A percentile compares a stretch with the other conserved stretches of the same genome.
phyloP scores from a whole-genome alignment of 441 rosid genomes.

The Kokia cookei region DNA sequence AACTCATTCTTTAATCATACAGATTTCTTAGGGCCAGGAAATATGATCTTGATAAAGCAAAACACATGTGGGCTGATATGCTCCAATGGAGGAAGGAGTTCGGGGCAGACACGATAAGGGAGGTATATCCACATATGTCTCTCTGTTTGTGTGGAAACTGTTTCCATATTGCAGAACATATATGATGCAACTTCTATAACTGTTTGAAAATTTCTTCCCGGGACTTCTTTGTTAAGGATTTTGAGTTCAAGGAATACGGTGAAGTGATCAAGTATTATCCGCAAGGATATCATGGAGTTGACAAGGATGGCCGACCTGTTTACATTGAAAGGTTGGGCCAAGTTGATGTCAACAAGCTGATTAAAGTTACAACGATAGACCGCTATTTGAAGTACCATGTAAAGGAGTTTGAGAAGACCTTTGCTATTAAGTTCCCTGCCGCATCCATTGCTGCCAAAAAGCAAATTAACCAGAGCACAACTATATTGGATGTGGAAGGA shows the following conservation, averaged over 20 bases:
- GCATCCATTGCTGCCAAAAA: slow-evolving; percentile 74
- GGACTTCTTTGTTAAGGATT: slow-evolving; percentile 30
- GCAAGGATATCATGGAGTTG: slow-evolving; percentile 91
- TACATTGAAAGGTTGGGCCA: slow-evolving; percentile 85
- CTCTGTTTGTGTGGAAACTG: too few relatives aligned
- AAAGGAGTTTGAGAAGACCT: slow-evolving; percentile 70
- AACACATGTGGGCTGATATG: slow-evolving; percentile 76
- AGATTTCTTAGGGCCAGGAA: slow-evolving; percentile 68
- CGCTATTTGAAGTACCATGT: slow-evolving; percentile 58
- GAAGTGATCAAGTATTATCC: slow-evolving; percentile 85
- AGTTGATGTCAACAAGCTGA: slow-evolving; percentile 65
- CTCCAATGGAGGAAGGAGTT: slow-evolving; percentile 66
- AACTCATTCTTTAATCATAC: neutral
- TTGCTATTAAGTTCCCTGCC: slow-evolving; percentile 66
- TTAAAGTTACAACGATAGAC: slow-evolving; percentile 61
- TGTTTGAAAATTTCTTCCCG: neutral
- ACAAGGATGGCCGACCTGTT: slow-evolving; percentile 84
- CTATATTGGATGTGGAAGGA: slow-evolving; percentile 94
- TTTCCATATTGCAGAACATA: neutral
- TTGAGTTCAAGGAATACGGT: slow-evolving; percentile 56
- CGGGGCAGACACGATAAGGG: slow-evolving; percentile 56
- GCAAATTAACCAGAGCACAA: slow-evolving; percentile 92
- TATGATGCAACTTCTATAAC: neutral
- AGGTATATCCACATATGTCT: slow-evolving; percentile 22
- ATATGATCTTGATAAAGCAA: slow-evolving; percentile 52